These are phyloP conservation scores for Dendrobium chrysotoxum DNA, from an alignment of 106 monocot genomes.

Conservation along the genomic window DNA sequence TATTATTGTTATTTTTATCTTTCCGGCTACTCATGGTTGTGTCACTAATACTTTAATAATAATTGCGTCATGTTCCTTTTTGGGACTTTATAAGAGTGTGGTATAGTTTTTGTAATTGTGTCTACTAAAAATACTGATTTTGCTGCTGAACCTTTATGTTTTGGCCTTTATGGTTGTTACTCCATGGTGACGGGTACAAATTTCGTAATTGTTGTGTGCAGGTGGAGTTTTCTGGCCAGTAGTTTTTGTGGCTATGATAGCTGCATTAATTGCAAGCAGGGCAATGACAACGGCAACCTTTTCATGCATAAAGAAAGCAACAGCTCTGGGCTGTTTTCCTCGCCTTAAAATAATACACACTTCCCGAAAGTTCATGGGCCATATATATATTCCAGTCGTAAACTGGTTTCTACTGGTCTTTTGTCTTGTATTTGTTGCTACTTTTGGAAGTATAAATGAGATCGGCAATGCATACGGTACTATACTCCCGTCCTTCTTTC, in stretches of 20 bases:
- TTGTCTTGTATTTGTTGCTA: constrained; percentile 67
- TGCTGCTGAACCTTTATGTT: not conserved
- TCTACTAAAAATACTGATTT: not conserved
- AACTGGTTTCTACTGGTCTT: constrained; percentile 82
- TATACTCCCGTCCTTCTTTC: not conserved
- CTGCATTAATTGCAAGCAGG: constrained; percentile 89
- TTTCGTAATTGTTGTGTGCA: constrained; percentile 22
- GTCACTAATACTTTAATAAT: not conserved
- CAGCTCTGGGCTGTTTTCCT: constrained; percentile 88
- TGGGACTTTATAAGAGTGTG: too few relatives aligned
- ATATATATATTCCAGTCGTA: constrained; percentile 94
- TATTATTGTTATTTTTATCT: not conserved
- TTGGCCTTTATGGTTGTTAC: not conserved
- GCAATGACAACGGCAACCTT: constrained; percentile 95
- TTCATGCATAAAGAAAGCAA: constrained; percentile 95
- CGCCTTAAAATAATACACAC: constrained; percentile 97
- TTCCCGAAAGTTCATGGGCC: constrained; percentile 93
- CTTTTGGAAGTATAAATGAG: constrained; percentile 83
- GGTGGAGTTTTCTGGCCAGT: constrained; percentile 83
- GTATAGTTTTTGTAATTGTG: too few relatives aligned
- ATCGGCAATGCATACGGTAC: constrained; percentile 98
- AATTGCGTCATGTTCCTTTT: too few relatives aligned
- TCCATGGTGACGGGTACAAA: not conserved
- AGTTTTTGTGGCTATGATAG: constrained; percentile 64
- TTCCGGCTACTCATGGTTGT: not conserved